phyloP scores from a whole-genome alignment of 75 land plant genomes.

The Selaginella tamariscina region DNA sequence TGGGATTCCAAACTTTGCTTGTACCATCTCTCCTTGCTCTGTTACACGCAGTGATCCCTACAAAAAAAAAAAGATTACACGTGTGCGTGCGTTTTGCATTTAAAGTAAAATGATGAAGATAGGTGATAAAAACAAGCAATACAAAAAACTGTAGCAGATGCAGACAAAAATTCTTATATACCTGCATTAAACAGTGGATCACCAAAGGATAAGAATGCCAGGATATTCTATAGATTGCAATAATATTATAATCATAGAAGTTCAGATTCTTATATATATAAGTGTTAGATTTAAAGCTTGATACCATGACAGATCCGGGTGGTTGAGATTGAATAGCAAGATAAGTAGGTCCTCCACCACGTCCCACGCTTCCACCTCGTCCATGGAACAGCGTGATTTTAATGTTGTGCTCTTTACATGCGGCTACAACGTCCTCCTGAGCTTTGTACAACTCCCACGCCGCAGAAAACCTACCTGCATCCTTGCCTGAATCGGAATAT shows the following conservation, averaged over 20 bases:
- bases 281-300: neutral
- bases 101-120: neutral
- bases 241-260: too few relatives aligned
- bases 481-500: slow-evolving; percentile 5
- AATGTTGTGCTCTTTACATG: slow-evolving; percentile 4
- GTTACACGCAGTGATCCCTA: slow-evolving; percentile 6
- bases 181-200: too few relatives aligned
- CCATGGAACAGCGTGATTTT: slow-evolving; percentile 9
- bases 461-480: slow-evolving; percentile 10
- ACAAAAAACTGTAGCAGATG: too few relatives aligned
- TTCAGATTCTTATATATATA: neutral
- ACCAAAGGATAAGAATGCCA: too few relatives aligned
- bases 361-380: slow-evolving; percentile 12
- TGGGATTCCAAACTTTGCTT: slow-evolving; percentile 5
- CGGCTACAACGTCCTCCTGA: slow-evolving; percentile 7
- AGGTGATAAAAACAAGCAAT: too few relatives aligned
- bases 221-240: too few relatives aligned
- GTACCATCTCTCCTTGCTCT: slow-evolving; percentile 9
- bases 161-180: too few relatives aligned
- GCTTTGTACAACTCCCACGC: slow-evolving; percentile 11
- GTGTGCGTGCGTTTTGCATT: too few relatives aligned
- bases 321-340: slow-evolving; percentile 13
- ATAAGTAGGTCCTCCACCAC: slow-evolving; percentile 11
- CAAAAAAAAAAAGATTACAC: neutral
- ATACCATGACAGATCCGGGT: slow-evolving; percentile 10